Base-by-base conservation (phyloP, 1,284 basidiomycete genomes). In the Malassezia globosa region DNA sequence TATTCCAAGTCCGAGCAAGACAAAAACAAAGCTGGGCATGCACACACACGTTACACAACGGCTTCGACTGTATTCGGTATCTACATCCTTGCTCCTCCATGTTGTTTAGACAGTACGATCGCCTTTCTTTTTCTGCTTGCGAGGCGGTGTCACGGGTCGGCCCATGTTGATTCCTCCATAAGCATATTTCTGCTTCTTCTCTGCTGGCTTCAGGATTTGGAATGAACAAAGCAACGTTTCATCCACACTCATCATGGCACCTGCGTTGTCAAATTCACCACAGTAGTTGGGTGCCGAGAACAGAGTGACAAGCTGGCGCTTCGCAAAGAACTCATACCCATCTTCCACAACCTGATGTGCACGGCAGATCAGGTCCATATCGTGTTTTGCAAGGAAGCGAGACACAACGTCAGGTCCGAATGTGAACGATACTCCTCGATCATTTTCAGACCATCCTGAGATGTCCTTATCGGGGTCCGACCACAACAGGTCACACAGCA, bases 381-480 rank as follows among this genome's bases (percentile, higher is more conserved):
- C 94, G 53, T 70, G 92, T 74, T 96, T 95, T 79, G 95, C 89
- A 69, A 97, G 76, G 80, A 97, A 97, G 65, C 90, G 80, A 54
- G 88, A 89, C 43, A 97, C 90, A 36, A 97, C 92, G 70, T 96
- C 90, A 26, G 90, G 89, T 8, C 92, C 92, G 74, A 96, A 97
- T n/a, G 86, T 90, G 74, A 89, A 92, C 38, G 88, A 95, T 42
- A 97, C 92, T 61, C 92, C 92, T 72, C 92, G 81, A 73, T 97
- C 92, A 73, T 97, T 97, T 77, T 97, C 92, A 72, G 87, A 90
- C 92, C 92, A 97, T 8, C 90, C 92, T 23, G 89, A 92, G 67
- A 96, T 95, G 72, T 96, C 92, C 76, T 97, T 96, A 78, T 96
- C 92, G 36, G 92, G 92, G 76, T 97, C 92, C 51, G 92, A 96